Percentiles rank a stretch among this genome's conserved stretches.
These are phyloP conservation scores for Besnoitia besnoiti DNA, from an alignment of 169 alveolate genomes.

Conservation along the genomic window DNA sequence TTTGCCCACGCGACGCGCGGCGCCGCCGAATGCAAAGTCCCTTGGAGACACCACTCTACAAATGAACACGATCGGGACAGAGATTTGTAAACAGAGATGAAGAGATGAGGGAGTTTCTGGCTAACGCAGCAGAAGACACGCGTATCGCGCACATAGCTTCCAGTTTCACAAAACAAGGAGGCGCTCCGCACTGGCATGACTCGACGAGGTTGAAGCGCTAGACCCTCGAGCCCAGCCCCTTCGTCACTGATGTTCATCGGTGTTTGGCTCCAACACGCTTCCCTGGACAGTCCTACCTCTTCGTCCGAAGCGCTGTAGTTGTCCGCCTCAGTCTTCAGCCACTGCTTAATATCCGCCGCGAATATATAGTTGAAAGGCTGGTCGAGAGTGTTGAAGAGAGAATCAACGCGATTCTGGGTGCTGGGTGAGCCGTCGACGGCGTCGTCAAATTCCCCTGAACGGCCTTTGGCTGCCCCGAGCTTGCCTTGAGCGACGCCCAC, in stretches of 20 bases:
- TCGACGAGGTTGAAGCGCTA: too few relatives aligned
- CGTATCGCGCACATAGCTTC: too few relatives aligned
- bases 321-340: slow-evolving; percentile 40
- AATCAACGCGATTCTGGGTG: slow-evolving; percentile 34
- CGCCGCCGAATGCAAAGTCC: too few relatives aligned
- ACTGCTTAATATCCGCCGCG: slow-evolving; percentile 38
- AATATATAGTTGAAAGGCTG: slow-evolving; percentile 40
- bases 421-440: neutral
- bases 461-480: neutral
- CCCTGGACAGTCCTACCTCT: neutral
- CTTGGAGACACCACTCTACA: too few relatives aligned
- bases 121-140: too few relatives aligned
- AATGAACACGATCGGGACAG: too few relatives aligned
- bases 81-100: too few relatives aligned
- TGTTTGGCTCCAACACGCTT: neutral
- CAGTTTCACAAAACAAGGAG: too few relatives aligned
- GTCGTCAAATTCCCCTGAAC: neutral
- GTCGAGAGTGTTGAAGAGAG: slow-evolving; percentile 27
- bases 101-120: too few relatives aligned
- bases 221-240: too few relatives aligned
- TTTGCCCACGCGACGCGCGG: too few relatives aligned
- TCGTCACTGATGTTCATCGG: neutral
- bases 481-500: neutral
- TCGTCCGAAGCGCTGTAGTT: neutral
- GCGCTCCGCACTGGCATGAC: too few relatives aligned